Evolutionary conservation across 495 filamentous ascomycete genomes (phyloP).

Genomic region (Penicillium alfredii): DNA sequence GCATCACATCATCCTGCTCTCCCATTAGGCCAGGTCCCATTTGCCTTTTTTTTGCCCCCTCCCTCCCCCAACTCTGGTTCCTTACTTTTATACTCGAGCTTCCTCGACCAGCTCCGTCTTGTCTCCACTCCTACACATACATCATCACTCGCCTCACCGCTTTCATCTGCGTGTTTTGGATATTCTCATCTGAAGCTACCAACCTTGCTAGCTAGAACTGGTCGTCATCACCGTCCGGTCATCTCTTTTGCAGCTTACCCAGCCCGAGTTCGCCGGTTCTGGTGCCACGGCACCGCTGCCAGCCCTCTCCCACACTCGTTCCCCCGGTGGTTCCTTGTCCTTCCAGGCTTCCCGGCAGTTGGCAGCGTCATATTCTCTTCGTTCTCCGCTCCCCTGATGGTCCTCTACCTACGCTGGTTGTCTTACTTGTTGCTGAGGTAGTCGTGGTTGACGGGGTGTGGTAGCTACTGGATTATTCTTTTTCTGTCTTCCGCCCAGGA

Average conservation of each 20-base stretch:
- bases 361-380: constrained; percentile 4
- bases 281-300: constrained; percentile 9
- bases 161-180: constrained; percentile 12
- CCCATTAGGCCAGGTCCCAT: constrained; percentile 17
- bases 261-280: constrained; percentile 6
- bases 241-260: constrained; percentile 1
- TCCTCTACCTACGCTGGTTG: constrained; percentile 19
- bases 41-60: too few relatives aligned
- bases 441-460: constrained; percentile 34
- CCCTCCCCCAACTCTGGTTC: constrained; percentile 12
- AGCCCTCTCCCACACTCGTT: constrained; percentile 9
- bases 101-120: constrained; percentile 1
- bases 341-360: constrained; percentile 12
- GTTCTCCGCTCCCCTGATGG: constrained; percentile 31
- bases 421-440: constrained; percentile 34
- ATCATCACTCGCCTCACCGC: constrained; percentile 25
- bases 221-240: constrained; percentile 4
- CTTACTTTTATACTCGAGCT: constrained; percentile 9
- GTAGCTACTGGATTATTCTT: constrained; percentile 11
- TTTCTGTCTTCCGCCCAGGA: constrained; percentile 7
- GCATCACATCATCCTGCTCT: constrained; percentile 33
- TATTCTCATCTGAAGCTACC: constrained; percentile 4
- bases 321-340: constrained; percentile 11
- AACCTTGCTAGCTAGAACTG: constrained; percentile 1
- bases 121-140: constrained; percentile 6